Evolutionary conservation across 208 protist genomes (phyloP), one percentile per base, ranked within the genome.

Genomic region (Leishmania aethiopica): DNA sequence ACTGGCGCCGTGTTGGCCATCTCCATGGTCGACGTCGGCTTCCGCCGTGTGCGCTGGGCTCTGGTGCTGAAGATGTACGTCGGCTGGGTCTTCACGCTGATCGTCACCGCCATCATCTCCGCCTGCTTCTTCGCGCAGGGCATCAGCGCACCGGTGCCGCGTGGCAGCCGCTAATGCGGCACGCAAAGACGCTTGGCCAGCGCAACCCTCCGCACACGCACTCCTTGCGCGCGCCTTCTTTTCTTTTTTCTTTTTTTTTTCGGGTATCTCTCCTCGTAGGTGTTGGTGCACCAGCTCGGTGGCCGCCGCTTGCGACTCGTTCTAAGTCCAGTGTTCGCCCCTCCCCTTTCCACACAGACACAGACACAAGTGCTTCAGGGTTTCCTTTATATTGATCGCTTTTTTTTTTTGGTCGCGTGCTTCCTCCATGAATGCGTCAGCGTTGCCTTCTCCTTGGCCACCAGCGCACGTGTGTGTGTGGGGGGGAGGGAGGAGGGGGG

Each of bases 1-100:
- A 92, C 93, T 62, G 94, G 96, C 51, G 89, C 90, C 32, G 85
- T 98, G 28, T 73, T 96, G 47, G 89, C 88, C 37, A 88, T 93
- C 69, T 85, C 82, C 32, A 81, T 97, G 59, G 76, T 92, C 10
- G 90, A 96, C 60, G 81, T 90, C 70, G 88, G 88, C 51, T 60
- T 91, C 51, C 75, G 37, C 51, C 74, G 85, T 22, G 81, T 92
- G 64, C 85, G 84, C 62, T 95, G 89, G 89, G 51, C 73, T 8
- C 64, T 95, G 7, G 81, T 92, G 64, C 84, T 87, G 37, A 88
- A 89, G 82, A 88, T 93, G 84, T 89, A 93, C 83, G 62, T 49
- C 59, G 89, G 88, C 51, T 93, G 89, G 90, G 66, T 94, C 5
- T 76, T 82, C 70, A 94, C 89, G 42, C 79, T 92, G 69, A 60